Evolutionary conservation across 1,139 yeast genomes (phyloP), one percentile per base, ranked within the genome.

Genomic region (Suhomyces kunorum): DNA sequence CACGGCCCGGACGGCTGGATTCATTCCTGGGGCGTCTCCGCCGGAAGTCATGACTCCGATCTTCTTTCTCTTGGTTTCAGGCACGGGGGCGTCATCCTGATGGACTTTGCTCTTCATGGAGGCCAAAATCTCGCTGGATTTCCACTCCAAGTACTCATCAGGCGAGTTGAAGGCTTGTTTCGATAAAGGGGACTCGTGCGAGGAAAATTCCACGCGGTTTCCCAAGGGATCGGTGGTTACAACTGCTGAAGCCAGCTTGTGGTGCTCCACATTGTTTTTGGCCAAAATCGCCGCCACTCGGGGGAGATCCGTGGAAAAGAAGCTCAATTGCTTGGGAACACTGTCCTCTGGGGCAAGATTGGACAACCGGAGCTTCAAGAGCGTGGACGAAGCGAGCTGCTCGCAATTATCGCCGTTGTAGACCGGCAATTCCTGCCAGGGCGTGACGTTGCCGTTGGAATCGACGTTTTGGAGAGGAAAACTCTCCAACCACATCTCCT

Each of bases 1-100:
- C 38, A 85, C 87, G 1, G 92, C 90, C 50, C 92, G 71, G 8
- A 85, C 92, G 19, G 81, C 83, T 6, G 92, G 87, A 57, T 83
- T 83, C 94, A 85, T 85, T 53, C 94, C 94, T 14, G 87, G 92
- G 34, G 92, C 84, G 59, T 85, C 94, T 56, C 94, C 94, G 48
- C 94, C 94, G 1, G 90, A 83, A 3, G 94, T 85, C 92, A 85
- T 85, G 16, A 85, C 87, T 1, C 87, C 94, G 43, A 85, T 82
- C 58, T 83, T 83, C 64, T 72, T 71, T 14, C 53, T 39, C 6
- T 27, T 25, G 25, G 27, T 20, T n/a, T 39, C 42, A 11, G 25
- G 26, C 23, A 36, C 35, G 14, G 38, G 30, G 11, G 36, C 32
- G 4, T 40, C 39, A 8, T 41, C 35, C 16, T n/a, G 20, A 6